Base-by-base conservation (phyloP, 192 early-diverging fungal genomes). In the Helicostylum pulchrum region DNA sequence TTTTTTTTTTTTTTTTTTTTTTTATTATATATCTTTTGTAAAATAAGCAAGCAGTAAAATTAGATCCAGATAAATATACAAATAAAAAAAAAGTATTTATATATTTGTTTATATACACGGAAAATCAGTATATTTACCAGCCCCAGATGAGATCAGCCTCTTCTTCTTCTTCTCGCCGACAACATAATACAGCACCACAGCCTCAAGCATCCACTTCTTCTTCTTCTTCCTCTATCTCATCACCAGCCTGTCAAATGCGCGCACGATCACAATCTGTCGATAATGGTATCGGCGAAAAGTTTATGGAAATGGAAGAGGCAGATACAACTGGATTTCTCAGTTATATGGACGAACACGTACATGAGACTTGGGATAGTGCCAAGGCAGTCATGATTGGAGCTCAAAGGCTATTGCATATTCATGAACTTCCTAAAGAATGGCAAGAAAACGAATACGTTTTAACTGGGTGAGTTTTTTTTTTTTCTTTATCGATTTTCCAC, bases 341-440 rank as follows among this genome's bases (percentile, higher is more conserved):
- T 20, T 82, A 79, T 55, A 77, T 85, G 60, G 83, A 85, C 56
- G 77, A 82, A 46, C 79, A 82, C 21, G 74, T 82, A 0, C 71
- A 73, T 52, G 80, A 82, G 17, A 75, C 75, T 12, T 79, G 80
- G 69, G 77, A 78, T 55, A 72, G 71, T 11, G 78, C 74, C 46
- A 80, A 77, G 45, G 80, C 83, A 4, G 80, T 79, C 0, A 52
- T 82, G 30, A 73, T 73, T 9, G 85, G 82, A 9, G 83, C 83
- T 34, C 80, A 81, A 50, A 67, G 85, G 7, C 62, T 87, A 47
- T 63, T 87, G 48, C 61, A 71, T 6, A 82, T 85, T 47, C 77
- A 87, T 43, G 85, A 87, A 51, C 51, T 87, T 11, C 85, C 85
- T 30, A 67, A 65, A 50, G 76, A 81, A 67, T 87, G 85, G 85